phyloP scores from a whole-genome alignment of 2,329 filamentous ascomycete genomes.

The Sarocladium kiliense region DNA sequence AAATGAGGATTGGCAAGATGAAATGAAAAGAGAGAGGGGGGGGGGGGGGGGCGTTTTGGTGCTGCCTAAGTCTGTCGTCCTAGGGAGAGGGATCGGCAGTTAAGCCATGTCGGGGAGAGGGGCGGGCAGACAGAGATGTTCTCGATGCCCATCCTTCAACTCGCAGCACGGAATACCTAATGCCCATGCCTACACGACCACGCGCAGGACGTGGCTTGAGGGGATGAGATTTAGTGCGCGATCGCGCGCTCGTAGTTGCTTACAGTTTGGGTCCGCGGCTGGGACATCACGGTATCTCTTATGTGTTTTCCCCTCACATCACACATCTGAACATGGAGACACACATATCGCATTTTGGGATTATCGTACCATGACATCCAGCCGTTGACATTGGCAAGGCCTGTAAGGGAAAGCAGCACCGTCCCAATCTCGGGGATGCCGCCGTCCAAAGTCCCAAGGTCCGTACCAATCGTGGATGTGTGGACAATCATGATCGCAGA shows the following conservation, averaged over 20 bases:
- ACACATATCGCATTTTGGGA: too few relatives aligned
- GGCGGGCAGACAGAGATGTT: neutral
- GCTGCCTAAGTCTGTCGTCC: neutral
- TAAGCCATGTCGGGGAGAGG: neutral
- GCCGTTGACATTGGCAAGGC: neutral
- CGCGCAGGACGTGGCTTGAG: neutral
- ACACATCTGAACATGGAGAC: too few relatives aligned
- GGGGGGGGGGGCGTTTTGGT: neutral
- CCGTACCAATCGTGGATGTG: neutral
- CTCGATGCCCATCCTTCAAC: neutral
- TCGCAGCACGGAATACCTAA: too few relatives aligned
- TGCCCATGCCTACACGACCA: neutral
- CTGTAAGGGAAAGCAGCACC: neutral
- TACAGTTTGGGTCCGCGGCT: neutral
- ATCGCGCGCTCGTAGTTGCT: neutral
- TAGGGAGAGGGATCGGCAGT: slow-evolving; percentile 6
- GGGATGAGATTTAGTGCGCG: too few relatives aligned
- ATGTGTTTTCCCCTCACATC: neutral
- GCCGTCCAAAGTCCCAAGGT: neutral
- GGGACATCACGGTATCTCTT: neutral
- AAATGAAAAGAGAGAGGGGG: neutral
- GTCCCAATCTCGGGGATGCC: slow-evolving; percentile 1
- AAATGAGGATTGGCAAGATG: slow-evolving; percentile 3
- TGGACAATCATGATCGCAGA: neutral
- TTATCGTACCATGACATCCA: neutral